Percentiles rank a stretch among this genome's conserved stretches.
Evolutionary conservation across 768 basidiomycete genomes (phyloP).

Genomic region (Dictyophora rubrovolvata): DNA sequence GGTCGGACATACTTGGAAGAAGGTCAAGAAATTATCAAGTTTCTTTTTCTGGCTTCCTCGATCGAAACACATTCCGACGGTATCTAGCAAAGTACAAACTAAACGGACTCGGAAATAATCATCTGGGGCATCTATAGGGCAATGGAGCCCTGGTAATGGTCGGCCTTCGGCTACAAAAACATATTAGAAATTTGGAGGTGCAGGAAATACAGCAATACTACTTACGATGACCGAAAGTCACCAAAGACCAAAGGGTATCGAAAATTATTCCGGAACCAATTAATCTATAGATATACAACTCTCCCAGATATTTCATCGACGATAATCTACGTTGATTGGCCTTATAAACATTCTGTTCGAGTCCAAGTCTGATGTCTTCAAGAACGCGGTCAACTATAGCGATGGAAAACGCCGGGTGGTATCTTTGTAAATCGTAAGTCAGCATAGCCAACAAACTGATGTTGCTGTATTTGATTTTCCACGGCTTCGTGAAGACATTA

Average conservation of each 20-base stretch:
- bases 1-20: conserved; percentile 68
- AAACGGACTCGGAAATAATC: conserved; percentile 94
- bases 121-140: conserved; percentile 80
- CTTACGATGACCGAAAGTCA: conserved; percentile 94
- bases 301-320: conserved; percentile 89
- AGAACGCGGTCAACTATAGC: conserved; percentile 89
- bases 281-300: conserved; percentile 92
- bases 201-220: conserved; percentile 13
- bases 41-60: conserved; percentile 87
- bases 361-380: conserved; percentile 81
- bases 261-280: conserved; percentile 85
- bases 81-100: conserved; percentile 86
- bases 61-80: conserved; percentile 97
- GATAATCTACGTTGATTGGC: conserved; percentile 90
- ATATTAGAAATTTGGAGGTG: neutral
- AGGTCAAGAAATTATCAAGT: conserved; percentile 81
- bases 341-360: conserved; percentile 93
- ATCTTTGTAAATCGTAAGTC: conserved; percentile 88
- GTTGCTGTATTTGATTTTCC: conserved; percentile 93
- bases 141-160: conserved; percentile 67
- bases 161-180: conserved; percentile 66
- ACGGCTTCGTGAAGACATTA: conserved; percentile 93
- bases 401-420: conserved; percentile 82
- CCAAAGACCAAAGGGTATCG: conserved; percentile 87
- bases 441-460: conserved; percentile 87